Base-by-base conservation (phyloP, 352 stramenopile genomes). In the Globisporangium ultimum region DNA sequence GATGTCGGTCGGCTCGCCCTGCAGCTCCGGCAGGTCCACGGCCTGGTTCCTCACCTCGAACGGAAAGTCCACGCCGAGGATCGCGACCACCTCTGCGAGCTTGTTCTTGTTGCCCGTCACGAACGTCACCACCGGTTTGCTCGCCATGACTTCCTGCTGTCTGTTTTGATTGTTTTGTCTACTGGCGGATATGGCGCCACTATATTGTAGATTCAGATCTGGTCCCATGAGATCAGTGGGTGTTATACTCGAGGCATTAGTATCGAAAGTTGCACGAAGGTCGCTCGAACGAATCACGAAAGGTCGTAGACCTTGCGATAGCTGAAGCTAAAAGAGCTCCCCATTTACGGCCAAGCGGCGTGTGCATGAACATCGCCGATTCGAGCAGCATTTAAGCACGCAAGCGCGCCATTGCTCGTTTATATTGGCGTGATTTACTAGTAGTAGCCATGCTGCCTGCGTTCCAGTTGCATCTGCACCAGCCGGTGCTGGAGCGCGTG, bases 11-110 rank as follows among this genome's bases (percentile, higher is more conserved):
- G 96, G 95, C 66, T 98, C 93, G 43, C 97, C 97, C 82, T 99
- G 97, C 46, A 99, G 83, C 74, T 99, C 97, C 7, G 97, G 96
- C n/a, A 99, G 77, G 67, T 99, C 95, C 51, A 99, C 64, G 32
- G 95, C 89, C 58, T 93, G 75, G 67, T 97, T 98, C 28, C 81
- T 80, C 64, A 99, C 66, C 59, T 95, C 78, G 47, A 98, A 98
- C 7, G 89, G 87, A 46, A 98, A 92, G 67, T 92, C 77, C 8
- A 68, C 55, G 24, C 84, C 86, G 14, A 96, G 72, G 78, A 95
- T 95, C 52, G 84, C 80, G 53, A 85, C 61, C 45, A 94, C 84
- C 68, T 93, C 85, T 42, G 70, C 68, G 18, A 95, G 77, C 63
- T 95, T 96, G 65, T 95, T 95, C 64, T 67, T 66, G 72, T 96